Percentiles rank a stretch among this genome's conserved stretches.
phyloP scores from a whole-genome alignment of 805 yeast species.

The Monosporozyma aerobia region DNA sequence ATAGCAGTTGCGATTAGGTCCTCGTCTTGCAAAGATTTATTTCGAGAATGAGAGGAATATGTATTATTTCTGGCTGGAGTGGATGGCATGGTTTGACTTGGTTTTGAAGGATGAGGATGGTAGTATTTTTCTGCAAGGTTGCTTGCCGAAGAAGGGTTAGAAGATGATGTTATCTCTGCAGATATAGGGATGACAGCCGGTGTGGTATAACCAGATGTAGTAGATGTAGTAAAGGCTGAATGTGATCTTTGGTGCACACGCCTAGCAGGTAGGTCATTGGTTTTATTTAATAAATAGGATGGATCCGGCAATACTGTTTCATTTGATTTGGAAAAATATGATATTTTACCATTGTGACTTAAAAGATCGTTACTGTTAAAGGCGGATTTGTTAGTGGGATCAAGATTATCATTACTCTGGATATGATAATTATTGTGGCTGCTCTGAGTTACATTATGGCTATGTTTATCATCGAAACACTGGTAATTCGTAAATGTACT shows the following conservation, averaged over 20 bases:
- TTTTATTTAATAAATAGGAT: not conserved
- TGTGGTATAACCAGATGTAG: not conserved
- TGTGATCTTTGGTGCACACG: slow-evolving; percentile 10
- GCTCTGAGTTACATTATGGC: not conserved
- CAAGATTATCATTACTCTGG: not conserved
- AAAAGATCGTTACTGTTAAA: not conserved
- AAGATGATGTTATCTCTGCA: not conserved
- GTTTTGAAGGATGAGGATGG: not conserved
- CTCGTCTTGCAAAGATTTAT: not conserved
- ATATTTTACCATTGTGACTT: not conserved
- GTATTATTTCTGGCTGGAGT: not conserved
- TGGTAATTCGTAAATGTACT: not conserved
- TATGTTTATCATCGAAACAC: not conserved
- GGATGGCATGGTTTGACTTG: not conserved
- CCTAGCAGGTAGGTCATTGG: not conserved
- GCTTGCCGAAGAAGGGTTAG: not conserved
- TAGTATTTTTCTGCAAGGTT: not conserved
- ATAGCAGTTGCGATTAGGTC: slow-evolving; percentile 29
- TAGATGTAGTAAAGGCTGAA: slow-evolving; percentile 7
- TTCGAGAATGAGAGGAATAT: not conserved
- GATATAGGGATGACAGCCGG: not conserved
- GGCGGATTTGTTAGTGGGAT: not conserved
- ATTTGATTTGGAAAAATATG: not conserved
- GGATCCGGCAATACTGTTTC: not conserved
- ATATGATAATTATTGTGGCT: not conserved